phyloP scores from a whole-genome alignment of 345 rosid species.

The Eucalyptus viminalis region DNA sequence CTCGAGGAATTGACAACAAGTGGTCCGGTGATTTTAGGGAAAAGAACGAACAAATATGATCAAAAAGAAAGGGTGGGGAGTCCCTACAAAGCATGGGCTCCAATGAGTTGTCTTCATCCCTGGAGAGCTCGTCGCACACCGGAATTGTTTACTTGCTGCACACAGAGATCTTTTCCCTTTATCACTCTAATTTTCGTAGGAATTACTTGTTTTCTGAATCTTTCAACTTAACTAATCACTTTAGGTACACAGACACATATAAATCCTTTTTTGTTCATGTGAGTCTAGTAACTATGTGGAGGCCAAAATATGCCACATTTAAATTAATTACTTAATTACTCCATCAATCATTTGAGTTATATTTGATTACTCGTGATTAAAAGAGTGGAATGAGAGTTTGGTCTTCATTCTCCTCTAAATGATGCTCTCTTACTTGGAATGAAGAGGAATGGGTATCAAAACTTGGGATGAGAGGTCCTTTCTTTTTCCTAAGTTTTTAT shows the following conservation, averaged over 20 bases:
- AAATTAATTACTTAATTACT: neutral
- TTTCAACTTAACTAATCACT: neutral
- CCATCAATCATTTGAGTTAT: neutral
- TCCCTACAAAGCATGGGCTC: neutral
- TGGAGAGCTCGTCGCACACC: neutral
- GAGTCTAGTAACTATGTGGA: neutral
- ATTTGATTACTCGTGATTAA: neutral
- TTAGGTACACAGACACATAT: accelerated
- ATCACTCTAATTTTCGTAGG: neutral
- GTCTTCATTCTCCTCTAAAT: neutral
- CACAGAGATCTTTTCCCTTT: neutral
- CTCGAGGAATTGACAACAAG: neutral
- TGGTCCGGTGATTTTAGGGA: neutral
- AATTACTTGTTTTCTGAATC: accelerated
- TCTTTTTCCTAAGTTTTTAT: neutral
- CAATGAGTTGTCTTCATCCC: neutral
- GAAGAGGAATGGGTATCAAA: neutral
- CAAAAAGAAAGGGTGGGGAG: neutral
- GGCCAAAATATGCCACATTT: neutral
- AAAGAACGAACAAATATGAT: neutral
- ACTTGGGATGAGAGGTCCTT: neutral
- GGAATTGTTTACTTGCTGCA: neutral
- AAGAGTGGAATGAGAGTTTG: neutral
- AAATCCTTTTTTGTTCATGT: neutral
- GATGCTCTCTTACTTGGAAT: neutral